Percentiles rank a stretch among this genome's conserved stretches.
Evolutionary conservation across 1,284 basidiomycete genomes (phyloP).

Genomic region (Dichomitus squalens): DNA sequence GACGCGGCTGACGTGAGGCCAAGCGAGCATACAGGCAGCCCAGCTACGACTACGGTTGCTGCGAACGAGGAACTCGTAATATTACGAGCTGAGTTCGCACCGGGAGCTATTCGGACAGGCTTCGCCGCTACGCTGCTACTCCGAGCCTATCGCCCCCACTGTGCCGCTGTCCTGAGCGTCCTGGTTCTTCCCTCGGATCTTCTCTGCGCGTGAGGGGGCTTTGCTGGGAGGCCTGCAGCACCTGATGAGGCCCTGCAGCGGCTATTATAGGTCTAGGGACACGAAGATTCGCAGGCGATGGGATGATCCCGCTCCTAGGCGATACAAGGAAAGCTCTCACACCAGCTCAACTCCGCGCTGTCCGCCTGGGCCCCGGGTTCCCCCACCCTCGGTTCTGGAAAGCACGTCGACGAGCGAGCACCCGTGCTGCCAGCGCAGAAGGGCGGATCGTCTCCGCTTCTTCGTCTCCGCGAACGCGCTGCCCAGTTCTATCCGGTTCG

Average conservation of each 20-base stretch:
- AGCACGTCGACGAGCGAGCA: too few species aligned
- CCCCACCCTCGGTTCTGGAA: neutral
- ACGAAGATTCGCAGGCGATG: neutral
- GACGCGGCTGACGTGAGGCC: neutral
- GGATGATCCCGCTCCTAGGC: neutral
- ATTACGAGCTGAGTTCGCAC: neutral
- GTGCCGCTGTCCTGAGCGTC: constrained; percentile 7
- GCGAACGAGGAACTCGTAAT: neutral
- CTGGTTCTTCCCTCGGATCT: constrained; percentile 1
- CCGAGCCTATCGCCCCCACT: constrained; percentile 13
- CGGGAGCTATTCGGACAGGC: neutral
- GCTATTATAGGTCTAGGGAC: neutral
- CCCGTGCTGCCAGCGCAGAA: too few species aligned
- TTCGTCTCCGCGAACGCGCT: too few species aligned
- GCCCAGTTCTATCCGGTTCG: neutral
- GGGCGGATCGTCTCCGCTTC: too few species aligned
- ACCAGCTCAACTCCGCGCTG: neutral
- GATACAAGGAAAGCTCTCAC: neutral
- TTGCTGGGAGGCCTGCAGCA: neutral
- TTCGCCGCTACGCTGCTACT: neutral
- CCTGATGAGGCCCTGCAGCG: neutral
- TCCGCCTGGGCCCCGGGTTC: neutral
- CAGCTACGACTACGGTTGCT: too few species aligned
- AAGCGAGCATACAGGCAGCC: neutral
- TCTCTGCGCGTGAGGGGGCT: neutral